A percentile compares a stretch with the other conserved stretches of the same genome.
Conservation (phyloP, 768 basidiomycete species). For the Suillus bovinus region DNA sequence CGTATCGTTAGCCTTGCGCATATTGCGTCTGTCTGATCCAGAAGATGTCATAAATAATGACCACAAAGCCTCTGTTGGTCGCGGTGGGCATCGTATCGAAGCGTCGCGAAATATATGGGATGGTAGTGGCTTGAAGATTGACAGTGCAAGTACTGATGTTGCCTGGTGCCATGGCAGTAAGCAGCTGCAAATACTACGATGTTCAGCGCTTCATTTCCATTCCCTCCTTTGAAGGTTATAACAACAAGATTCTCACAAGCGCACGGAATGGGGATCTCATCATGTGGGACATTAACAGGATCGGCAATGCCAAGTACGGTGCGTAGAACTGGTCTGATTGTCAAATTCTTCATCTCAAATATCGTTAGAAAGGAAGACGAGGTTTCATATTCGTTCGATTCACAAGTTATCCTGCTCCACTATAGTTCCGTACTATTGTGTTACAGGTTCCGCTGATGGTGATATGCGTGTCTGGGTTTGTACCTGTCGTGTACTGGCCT, state of each 20-base stretch:
- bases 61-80: constrained; percentile 53
- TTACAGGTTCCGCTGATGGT: constrained; percentile 81
- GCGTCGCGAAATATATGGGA: constrained; percentile 78
- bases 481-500: constrained; percentile 3
- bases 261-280: constrained; percentile 81
- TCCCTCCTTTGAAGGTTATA: constrained; percentile 49
- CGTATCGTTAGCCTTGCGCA: constrained; percentile 52
- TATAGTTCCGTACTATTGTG: constrained; percentile 68
- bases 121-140: constrained; percentile 74
- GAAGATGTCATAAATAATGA: constrained; percentile 41
- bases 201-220: constrained; percentile 5
- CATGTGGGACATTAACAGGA: constrained; percentile 78
- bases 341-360: constrained; percentile 14
- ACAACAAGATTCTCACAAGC: constrained; percentile 77
- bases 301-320: constrained; percentile 72
- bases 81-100: constrained; percentile 69
- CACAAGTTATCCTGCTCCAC: constrained; percentile 68
- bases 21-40: constrained; percentile 57
- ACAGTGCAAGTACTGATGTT: constrained; percentile 76
- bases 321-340: constrained; percentile 21
- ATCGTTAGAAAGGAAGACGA: constrained; percentile 60
- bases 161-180: constrained; percentile 75
- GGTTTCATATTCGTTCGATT: constrained; percentile 72
- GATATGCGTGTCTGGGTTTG: constrained; percentile 80
- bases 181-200: constrained; percentile 18